Conservation (phyloP, 345 rosid genomes). For the Brassica carinata region DNA sequence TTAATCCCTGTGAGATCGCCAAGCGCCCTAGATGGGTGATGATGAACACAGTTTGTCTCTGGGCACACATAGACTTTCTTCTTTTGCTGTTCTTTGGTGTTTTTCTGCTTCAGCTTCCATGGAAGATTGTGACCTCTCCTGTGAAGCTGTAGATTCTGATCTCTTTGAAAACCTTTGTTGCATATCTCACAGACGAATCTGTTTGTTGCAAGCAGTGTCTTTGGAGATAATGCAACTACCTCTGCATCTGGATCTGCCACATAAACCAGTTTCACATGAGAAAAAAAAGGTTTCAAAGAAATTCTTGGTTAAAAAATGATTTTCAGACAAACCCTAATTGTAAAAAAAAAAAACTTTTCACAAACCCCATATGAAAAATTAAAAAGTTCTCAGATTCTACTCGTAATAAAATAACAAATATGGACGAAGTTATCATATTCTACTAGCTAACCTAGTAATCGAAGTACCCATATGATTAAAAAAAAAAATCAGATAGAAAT, state of each 20-base stretch:
- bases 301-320: constrained; percentile 10
- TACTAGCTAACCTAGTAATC: constrained; percentile 4
- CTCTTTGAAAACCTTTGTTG: constrained; percentile 92
- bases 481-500: neutral
- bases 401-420: neutral
- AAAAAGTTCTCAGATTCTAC: neutral
- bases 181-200: constrained; percentile 96
- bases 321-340: constrained; percentile 26
- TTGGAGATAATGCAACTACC: constrained; percentile 89
- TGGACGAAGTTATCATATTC: constrained; percentile 12
- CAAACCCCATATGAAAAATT: neutral
- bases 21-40: constrained; percentile 48
- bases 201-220: constrained; percentile 75
- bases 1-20: constrained; percentile 50
- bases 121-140: constrained; percentile 96
- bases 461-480: neutral
- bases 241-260: constrained; percentile 87
- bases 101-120: constrained; percentile 89
- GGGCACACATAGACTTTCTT: constrained; percentile 46
- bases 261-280: constrained; percentile 10
- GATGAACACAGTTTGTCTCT: constrained; percentile 42
- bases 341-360: neutral
- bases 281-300: neutral
- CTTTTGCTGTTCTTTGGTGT: constrained; percentile 50
- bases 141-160: constrained; percentile 94